Percentiles rank a stretch among this genome's conserved stretches.
These are phyloP conservation scores for Colletotrichum agaves DNA, from an alignment of 2,329 filamentous ascomycete genomes.

Conservation along the genomic window DNA sequence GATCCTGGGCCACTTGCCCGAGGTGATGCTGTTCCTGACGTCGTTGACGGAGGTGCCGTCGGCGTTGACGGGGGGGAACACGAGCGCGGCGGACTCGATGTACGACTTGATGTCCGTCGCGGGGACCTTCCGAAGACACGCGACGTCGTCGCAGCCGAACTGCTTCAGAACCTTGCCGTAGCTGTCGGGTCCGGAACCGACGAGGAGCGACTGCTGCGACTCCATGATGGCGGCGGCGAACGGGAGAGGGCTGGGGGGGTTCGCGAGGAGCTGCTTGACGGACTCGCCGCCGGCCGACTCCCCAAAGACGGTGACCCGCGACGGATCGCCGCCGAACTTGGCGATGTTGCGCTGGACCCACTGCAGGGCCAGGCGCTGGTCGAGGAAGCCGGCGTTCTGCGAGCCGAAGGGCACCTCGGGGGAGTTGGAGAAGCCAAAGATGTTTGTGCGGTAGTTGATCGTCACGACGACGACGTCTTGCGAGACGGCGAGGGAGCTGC, in stretches of 20 bases:
- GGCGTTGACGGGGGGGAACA: conserved; percentile 30
- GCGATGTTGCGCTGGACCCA: conserved; percentile 72
- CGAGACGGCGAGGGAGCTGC: conserved; percentile 13
- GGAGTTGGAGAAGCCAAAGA: conserved; percentile 37
- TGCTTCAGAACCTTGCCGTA: conserved; percentile 26
- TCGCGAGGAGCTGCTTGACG: conserved; percentile 39
- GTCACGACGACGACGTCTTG: conserved; percentile 35
- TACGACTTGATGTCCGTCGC: conserved; percentile 25
- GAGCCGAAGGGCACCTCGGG: conserved; percentile 23
- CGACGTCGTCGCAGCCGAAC: conserved; percentile 13
- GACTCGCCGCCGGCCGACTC: conserved; percentile 62
- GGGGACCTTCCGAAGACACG: conserved; percentile 17
- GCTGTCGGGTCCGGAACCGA: conserved; percentile 23
- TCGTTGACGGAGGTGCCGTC: conserved; percentile 24
- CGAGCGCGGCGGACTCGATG: conserved; percentile 22
- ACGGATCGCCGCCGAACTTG: conserved; percentile 71
- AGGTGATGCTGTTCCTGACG: conserved; percentile 17
- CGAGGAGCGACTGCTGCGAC: conserved; percentile 29
- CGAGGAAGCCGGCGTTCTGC: conserved; percentile 63
- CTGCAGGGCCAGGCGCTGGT: conserved; percentile 66
- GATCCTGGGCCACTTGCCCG: conserved; percentile 29
- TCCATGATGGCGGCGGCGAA: conserved; percentile 34
- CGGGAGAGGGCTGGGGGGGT: conserved; percentile 43
- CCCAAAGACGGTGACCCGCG: conserved; percentile 70
- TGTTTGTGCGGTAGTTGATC: conserved; percentile 35